A percentile compares a stretch with the other conserved stretches of the same genome.
These are phyloP conservation scores for Thyridium curvatum DNA, from an alignment of 2,329 filamentous ascomycete species.

Conservation along the genomic window DNA sequence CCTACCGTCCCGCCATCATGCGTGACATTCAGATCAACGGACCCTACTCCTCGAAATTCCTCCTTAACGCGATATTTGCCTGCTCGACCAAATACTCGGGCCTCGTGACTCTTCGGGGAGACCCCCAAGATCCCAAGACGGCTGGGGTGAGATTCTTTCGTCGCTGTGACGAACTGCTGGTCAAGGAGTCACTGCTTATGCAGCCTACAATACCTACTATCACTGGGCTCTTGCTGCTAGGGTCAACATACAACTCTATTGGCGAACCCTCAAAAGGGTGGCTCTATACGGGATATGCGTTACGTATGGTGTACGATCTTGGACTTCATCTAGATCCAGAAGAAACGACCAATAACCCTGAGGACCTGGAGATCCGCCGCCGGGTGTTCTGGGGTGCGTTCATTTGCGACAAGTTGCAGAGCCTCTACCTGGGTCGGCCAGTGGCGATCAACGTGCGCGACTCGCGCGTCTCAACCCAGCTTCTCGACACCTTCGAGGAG, in stretches of 20 bases:
- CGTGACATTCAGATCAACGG: constrained; percentile 24
- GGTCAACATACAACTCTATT: constrained; percentile 15
- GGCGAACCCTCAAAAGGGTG: constrained; percentile 24
- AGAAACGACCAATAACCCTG: constrained; percentile 11
- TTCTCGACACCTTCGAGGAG: constrained; percentile 25
- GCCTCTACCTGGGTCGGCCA: constrained; percentile 23
- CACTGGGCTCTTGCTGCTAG: constrained; percentile 16
- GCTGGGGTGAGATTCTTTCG: constrained; percentile 15
- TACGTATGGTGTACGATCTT: constrained; percentile 31
- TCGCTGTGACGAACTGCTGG: constrained; percentile 15
- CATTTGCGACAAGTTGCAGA: constrained; percentile 23
- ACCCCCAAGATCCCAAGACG: constrained; percentile 15
- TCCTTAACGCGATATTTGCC: constrained; percentile 29
- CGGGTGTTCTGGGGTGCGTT: constrained; percentile 27
- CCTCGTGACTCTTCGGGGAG: constrained; percentile 19
- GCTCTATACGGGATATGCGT: constrained; percentile 31
- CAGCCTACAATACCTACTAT: constrained; percentile 17
- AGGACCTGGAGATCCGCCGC: constrained; percentile 19
- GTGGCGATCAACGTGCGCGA: constrained; percentile 23
- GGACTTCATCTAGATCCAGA: constrained; percentile 23
- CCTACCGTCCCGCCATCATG: constrained; percentile 31
- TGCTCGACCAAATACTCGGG: constrained; percentile 18
- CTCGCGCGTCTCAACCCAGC: constrained; percentile 20
- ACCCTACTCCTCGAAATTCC: constrained; percentile 26
- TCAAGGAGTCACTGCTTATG: constrained; percentile 9